Conservation (phyloP, 495 filamentous ascomycete species). For the Neurospora discreta region DNA sequence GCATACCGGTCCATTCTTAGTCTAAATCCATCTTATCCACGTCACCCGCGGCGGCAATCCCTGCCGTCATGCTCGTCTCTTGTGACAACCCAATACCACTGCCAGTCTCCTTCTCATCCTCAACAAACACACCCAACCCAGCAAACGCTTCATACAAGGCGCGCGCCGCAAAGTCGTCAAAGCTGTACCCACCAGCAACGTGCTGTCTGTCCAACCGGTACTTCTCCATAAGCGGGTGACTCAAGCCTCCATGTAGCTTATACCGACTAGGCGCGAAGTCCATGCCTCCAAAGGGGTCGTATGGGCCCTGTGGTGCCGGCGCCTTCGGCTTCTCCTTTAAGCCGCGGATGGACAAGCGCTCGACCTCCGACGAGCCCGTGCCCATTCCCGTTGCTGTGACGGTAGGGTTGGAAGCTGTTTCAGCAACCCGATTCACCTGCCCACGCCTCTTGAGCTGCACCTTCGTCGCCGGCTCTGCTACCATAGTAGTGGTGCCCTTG, state of each 20-base stretch:
- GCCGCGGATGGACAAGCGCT: conserved; percentile 56
- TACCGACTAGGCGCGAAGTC: conserved; percentile 59
- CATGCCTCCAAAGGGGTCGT: conserved; percentile 79
- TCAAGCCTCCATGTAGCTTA: conserved; percentile 47
- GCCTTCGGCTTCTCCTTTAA: conserved; percentile 49
- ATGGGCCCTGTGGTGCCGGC: conserved; percentile 43
- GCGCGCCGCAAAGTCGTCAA: conserved; percentile 67
- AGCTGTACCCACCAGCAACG: conserved; percentile 72
- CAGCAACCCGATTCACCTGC: conserved; percentile 22
- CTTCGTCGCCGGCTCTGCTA: conserved; percentile 33
- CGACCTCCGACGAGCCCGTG: conserved; percentile 14
- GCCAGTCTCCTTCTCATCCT: conserved; percentile 54
- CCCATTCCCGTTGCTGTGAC: not conserved
- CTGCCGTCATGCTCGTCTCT: conserved; percentile 24
- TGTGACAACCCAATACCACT: conserved; percentile 12
- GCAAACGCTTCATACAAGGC: conserved; percentile 83
- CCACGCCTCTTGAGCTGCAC: conserved; percentile 62
- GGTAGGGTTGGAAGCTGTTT: conserved; percentile 9
- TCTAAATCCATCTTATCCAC: conserved; percentile 33
- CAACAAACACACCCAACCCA: conserved; percentile 70
- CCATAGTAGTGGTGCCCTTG: conserved; percentile 1
- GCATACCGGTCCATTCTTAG: conserved; percentile 8
- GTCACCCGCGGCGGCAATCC: conserved; percentile 22
- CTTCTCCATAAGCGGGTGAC: conserved; percentile 43
- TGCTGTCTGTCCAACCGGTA: conserved; percentile 22